Base-by-base conservation (phyloP, 371 early-diverging fungal species). In the Entomophthora muscae region DNA sequence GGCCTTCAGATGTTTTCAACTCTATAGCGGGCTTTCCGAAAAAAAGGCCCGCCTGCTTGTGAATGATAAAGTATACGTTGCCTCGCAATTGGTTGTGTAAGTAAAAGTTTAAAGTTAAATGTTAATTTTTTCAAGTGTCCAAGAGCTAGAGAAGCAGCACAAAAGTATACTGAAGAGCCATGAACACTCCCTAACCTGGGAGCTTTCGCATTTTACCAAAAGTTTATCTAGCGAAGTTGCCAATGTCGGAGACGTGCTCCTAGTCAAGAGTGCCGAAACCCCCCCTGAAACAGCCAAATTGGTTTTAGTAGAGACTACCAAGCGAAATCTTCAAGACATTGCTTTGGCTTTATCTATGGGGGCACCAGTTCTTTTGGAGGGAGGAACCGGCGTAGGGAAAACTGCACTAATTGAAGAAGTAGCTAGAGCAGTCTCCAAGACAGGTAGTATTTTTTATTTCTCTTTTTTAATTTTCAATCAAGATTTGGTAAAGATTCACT, bases 341-440 rank as follows among this genome's bases (percentile, higher is more conserved):
- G 88, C 85, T 51, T 72, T 93, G 42, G 93, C 95, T 0, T 69
- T 90, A 23, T 92, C 92, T 22, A 81, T 88, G 51, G 82, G 90
- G 22, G 82, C 85, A 31, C 94, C 97, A 0, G 86, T 98, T 53
- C 74, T 99, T 54, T 73, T 99, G 59, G 88, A 89, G 72, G 99
- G 99, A 53, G 80, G 82, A 1, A 87, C 92, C 0, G 99, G 99
- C 17, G 77, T 84, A 12, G 99, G 99, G 64, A 99, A 99, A 71
- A 97, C 99, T 3, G 73, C 87, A 5, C 77, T 98, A 29, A 80
- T 99, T 0, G 90, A 93, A 68, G 89, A 93, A 68, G 73, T 94
- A n/a, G 94, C 95, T 1, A 72, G 75, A 63, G 84, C 32, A 78
- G 85, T 54, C 67, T 33, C n/a, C 42, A 75, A 67, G 72, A 71